phyloP scores from a whole-genome alignment of 306 rosid species.

The Citrullus mucosospermus region DNA sequence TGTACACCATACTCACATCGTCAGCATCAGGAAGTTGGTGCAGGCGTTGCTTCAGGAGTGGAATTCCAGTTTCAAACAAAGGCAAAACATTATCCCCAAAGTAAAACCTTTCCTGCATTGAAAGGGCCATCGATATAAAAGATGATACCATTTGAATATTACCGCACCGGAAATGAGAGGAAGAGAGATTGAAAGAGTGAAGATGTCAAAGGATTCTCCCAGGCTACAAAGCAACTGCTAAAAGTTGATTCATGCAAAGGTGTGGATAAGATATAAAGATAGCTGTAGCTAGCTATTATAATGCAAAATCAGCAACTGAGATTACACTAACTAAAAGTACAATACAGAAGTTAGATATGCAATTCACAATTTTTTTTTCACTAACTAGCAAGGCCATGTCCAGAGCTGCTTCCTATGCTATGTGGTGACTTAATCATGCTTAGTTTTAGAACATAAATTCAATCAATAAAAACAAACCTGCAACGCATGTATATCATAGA shows the following conservation, averaged over 20 bases:
- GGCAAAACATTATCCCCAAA: constrained; percentile 95
- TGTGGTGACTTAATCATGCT: neutral
- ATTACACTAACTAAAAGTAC: neutral
- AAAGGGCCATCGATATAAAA: neutral
- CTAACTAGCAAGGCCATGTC: neutral
- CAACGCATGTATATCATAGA: constrained; percentile 91
- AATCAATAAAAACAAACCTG: constrained; percentile 43
- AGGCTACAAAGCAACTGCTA: neutral
- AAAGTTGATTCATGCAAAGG: neutral
- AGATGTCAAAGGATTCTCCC: neutral
- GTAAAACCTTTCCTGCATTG: constrained; percentile 82
- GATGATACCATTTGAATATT: neutral
- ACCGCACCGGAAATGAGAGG: neutral
- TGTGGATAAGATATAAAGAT: neutral
- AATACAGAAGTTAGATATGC: neutral
- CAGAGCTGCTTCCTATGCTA: neutral
- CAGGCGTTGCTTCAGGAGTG: constrained; percentile 76
- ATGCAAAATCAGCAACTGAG: neutral
- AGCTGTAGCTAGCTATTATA: neutral
- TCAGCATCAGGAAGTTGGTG: constrained; percentile 69
- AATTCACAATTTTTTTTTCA: neutral
- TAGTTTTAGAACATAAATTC: neutral
- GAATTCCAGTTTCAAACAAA: constrained; percentile 92
- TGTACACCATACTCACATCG: constrained; percentile 33
- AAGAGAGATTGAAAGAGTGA: neutral